Percentiles rank a stretch among this genome's conserved stretches.
Conservation (phyloP, 768 basidiomycete species). For the Panellus pusillus region DNA sequence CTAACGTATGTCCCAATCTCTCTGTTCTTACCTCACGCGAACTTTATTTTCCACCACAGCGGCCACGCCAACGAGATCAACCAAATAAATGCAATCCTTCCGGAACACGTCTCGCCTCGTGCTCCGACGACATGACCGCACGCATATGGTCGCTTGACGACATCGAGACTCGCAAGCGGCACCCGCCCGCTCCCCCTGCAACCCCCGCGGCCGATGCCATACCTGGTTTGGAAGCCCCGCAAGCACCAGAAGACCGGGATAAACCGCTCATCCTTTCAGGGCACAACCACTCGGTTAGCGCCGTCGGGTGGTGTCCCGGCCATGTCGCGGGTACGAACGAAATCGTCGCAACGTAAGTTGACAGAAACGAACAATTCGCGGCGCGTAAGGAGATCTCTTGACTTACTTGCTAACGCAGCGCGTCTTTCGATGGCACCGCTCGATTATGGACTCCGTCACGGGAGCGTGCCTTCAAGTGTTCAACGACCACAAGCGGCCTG, state of each 20-base stretch:
- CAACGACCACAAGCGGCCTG: conserved; percentile 65
- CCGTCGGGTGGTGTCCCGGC: conserved; percentile 68
- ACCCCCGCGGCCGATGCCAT: conserved; percentile 30
- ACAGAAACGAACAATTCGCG: background rate
- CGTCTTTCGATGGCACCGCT: conserved; percentile 79
- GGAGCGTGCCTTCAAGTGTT: conserved; percentile 76
- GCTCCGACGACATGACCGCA: conserved; percentile 79
- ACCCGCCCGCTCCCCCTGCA: too few relatives aligned
- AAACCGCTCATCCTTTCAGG: conserved; percentile 52
- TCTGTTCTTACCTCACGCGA: conserved; percentile 3
- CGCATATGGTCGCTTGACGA: conserved; percentile 72
- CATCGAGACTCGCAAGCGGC: conserved; percentile 12
- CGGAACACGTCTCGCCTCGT: conserved; percentile 71
- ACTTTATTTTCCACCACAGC: conserved; percentile 33
- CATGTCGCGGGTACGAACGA: conserved; percentile 51
- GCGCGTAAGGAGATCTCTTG: background rate
- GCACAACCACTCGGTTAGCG: conserved; percentile 65
- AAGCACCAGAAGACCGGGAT: conserved; percentile 19
- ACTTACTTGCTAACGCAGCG: conserved; percentile 37
- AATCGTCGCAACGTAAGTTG: conserved; percentile 67
- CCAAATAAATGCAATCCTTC: conserved; percentile 66
- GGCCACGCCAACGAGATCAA: conserved; percentile 80
- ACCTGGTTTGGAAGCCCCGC: conserved; percentile 37
- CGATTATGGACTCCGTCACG: conserved; percentile 78
- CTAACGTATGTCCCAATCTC: conserved; percentile 47